A percentile compares a stretch with the other conserved stretches of the same genome.
These are phyloP conservation scores for Suillus alpinus DNA, from an alignment of 768 basidiomycete species.

Conservation along the genomic window DNA sequence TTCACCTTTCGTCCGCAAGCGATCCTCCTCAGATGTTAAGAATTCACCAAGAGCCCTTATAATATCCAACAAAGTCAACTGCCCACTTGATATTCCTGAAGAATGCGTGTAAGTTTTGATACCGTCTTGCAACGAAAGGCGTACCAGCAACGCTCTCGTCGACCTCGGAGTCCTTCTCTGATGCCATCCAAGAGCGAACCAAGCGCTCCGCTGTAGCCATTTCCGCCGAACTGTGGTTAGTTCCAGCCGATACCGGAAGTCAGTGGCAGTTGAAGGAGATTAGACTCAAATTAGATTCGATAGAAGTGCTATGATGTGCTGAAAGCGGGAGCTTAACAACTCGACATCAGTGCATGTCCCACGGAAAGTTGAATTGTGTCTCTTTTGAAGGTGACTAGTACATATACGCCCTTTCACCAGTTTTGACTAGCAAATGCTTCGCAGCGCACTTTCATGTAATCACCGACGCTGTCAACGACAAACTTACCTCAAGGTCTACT, in stretches of 20 bases:
- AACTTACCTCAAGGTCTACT: conserved; percentile 19
- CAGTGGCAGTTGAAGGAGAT: background rate
- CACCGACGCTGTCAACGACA: conserved; percentile 21
- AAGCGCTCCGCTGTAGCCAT: conserved; percentile 50
- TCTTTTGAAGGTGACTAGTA: background rate
- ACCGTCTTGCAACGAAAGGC: conserved; percentile 21
- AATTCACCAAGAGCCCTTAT: conserved; percentile 88
- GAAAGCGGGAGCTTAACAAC: background rate
- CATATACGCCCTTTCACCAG: background rate
- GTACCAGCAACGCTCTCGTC: conserved; percentile 58
- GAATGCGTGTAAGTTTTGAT: conserved; percentile 33
- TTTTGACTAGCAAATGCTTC: conserved; percentile 17
- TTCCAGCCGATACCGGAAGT: background rate
- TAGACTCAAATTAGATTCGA: conserved; percentile 1
- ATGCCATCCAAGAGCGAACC: conserved; percentile 72
- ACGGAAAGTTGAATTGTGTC: background rate
- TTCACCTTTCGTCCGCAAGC: conserved; percentile 74
- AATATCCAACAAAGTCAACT: conserved; percentile 64
- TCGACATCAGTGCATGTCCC: conserved; percentile 5
- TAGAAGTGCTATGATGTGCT: conserved; percentile 11
- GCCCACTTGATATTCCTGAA: conserved; percentile 52
- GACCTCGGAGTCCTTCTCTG: conserved; percentile 58
- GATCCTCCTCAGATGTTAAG: conserved; percentile 82
- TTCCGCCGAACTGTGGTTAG: background rate
- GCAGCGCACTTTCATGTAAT: conserved; percentile 14